Percentiles rank a stretch among this genome's conserved stretches.
These are phyloP conservation scores for Brassica hybrid DNA, from an alignment of 441 rosid species.

Conservation along the genomic window DNA sequence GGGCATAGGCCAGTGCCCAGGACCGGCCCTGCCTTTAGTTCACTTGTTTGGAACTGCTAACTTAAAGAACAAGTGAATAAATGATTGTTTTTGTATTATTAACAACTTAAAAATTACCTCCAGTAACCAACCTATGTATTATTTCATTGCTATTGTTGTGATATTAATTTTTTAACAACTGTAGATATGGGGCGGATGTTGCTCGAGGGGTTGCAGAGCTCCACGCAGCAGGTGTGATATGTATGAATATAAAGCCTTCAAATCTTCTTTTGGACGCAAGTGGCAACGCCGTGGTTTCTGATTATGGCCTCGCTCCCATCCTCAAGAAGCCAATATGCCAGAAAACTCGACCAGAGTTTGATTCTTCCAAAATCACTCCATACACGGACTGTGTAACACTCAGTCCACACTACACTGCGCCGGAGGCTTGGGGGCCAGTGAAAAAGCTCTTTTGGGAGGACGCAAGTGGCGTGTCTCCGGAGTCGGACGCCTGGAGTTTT, in stretches of 20 bases:
- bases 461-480: slow-evolving; percentile 85
- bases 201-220: slow-evolving; percentile 98
- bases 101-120: neutral
- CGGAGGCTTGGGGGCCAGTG: slow-evolving; percentile 99
- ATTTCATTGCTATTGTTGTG: slow-evolving; percentile 22
- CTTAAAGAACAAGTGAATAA: neutral
- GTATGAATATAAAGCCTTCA: slow-evolving; percentile 97
- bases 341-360: slow-evolving; percentile 75
- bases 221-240: slow-evolving; percentile 97
- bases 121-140: slow-evolving; percentile 17
- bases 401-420: slow-evolving; percentile 92
- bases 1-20: too few relatives aligned
- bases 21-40: slow-evolving; percentile 3
- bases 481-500: slow-evolving; percentile 99
- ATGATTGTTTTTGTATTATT: slow-evolving; percentile 2
- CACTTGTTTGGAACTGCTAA: slow-evolving; percentile 9
- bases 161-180: slow-evolving; percentile 37
- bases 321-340: slow-evolving; percentile 87
- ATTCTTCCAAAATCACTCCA: slow-evolving; percentile 70
- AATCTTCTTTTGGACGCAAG: slow-evolving; percentile 85
- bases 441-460: slow-evolving; percentile 98
- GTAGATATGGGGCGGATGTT: slow-evolving; percentile 96
- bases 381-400: slow-evolving; percentile 86
- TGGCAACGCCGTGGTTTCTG: slow-evolving; percentile 95
- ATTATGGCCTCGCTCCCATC: slow-evolving; percentile 90